Evolutionary conservation across 805 yeast species (phyloP), one percentile per base, ranked within the genome.

Genomic region (Wickerhamomyces canadensis): DNA sequence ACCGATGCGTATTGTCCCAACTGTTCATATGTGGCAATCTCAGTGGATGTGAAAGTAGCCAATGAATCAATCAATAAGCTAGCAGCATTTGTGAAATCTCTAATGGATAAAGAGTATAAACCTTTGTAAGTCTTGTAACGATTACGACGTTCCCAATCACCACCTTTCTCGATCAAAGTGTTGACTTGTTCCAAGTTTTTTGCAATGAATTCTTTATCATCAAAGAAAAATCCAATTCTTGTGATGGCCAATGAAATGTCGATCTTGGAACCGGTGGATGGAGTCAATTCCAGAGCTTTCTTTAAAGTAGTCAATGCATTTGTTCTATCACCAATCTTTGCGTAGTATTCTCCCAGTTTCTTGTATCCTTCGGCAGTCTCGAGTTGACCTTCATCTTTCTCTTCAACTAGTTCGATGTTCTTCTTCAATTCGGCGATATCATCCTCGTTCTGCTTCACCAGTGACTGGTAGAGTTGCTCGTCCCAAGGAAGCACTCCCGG

Each of bases 141-240:
- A 65, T 93, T 93, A 55, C 96, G 80, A 62, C 98, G 84, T 65
- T 93, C 98, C 98, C 98, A 93, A 61, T 93, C 98, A 44, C 98
- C 98, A 38, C 98, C 98, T 54, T 87, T 84, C 53, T 91, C 98
- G 53, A 93, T 87, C 58, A 86, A 72, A 18, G 66, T 55, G 54
- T 83, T 78, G 15, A 82, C 78, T 49, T 79, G 79, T 38, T 82
- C 91, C 47, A 93, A 72, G 54, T 81, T 80, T 50, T 78, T 77
- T 41, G 80, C 74, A 31, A 84, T 81, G 46, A 76, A 76, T 6
- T 65, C 61, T 55, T 78, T 79, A 62, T 93, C 95, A 54, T 81
- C 80, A 60, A 74, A 91, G 60, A 93, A 88, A 51, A 88, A 80
- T n/a, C 95, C 97, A 38, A 93, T 61, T 59, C 98, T 78, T 12